Evolutionary conservation across 23 red algal genomes (phyloP).

Genomic region (Gracilaria vermiculophylla): DNA sequence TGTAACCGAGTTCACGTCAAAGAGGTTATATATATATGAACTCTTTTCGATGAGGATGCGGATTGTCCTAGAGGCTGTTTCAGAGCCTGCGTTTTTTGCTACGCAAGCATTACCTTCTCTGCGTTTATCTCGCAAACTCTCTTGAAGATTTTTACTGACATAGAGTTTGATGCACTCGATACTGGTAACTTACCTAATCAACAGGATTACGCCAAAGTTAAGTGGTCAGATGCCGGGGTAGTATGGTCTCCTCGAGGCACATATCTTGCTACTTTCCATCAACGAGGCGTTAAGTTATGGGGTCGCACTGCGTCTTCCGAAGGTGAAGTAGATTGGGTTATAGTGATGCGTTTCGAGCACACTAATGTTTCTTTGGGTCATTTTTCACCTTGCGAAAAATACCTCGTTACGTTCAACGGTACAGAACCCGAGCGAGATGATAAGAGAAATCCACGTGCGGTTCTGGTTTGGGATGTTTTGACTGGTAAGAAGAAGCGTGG

Average conservation of each 20-base stretch:
- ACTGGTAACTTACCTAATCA: neutral
- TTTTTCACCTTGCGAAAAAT: slow-evolving; percentile 92
- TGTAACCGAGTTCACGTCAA: neutral
- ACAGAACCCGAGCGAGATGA: slow-evolving; percentile 88
- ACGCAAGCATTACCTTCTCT: neutral
- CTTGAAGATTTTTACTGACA: neutral
- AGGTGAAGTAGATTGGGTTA: slow-evolving; percentile 68
- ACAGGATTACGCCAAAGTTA: slow-evolving; percentile 68
- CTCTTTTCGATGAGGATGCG: neutral
- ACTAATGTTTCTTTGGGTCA: slow-evolving; percentile 67
- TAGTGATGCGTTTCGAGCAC: slow-evolving; percentile 93
- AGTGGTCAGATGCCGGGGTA: slow-evolving; percentile 87
- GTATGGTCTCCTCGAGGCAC: slow-evolving; percentile 90
- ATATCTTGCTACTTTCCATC: slow-evolving; percentile 92
- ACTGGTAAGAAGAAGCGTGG: slow-evolving; percentile 72
- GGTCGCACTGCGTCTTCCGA: slow-evolving; percentile 38
- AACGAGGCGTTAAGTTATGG: slow-evolving; percentile 94
- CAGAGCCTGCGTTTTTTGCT: neutral
- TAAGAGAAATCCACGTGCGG: slow-evolving; percentile 68
- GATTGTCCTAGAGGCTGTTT: slow-evolving; percentile 37
- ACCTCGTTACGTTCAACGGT: slow-evolving; percentile 89
- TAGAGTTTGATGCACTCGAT: neutral
- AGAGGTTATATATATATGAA: neutral
- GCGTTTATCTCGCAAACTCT: neutral
- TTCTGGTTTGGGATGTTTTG: slow-evolving; percentile 78